Evolutionary conservation across 176 grass and related monocot genomes (phyloP).

Genomic region (Ensete glaucum): DNA sequence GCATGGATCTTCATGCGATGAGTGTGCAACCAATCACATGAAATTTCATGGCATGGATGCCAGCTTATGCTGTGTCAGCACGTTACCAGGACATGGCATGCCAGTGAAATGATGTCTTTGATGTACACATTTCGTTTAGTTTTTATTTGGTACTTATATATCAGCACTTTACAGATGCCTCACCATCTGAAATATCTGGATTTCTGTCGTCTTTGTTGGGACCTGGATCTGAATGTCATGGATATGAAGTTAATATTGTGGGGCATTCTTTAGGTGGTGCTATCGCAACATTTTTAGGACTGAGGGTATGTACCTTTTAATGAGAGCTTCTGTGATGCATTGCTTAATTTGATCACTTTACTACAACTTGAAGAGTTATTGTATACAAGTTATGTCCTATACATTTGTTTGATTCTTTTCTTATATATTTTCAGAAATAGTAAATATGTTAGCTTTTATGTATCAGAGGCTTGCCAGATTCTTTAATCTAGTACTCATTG

Average conservation of each 20-base stretch:
- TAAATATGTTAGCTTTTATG: background rate
- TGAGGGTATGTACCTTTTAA: conserved; percentile 52
- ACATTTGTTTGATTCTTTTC: background rate
- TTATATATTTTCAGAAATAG: background rate
- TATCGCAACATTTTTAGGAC: conserved; percentile 79
- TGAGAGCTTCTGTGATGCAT: conserved; percentile 7
- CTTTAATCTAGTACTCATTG: too few relatives aligned
- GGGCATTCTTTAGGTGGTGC: conserved; percentile 95
- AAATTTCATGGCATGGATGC: too few relatives aligned
- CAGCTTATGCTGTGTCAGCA: too few relatives aligned
- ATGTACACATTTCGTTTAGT: background rate
- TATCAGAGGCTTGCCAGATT: background rate
- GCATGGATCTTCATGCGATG: too few relatives aligned
- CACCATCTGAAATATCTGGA: conserved; percentile 40
- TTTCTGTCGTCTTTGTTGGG: conserved; percentile 65
- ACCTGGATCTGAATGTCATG: conserved; percentile 55
- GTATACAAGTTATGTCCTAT: background rate
- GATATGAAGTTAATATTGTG: conserved; percentile 77
- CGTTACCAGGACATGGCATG: too few relatives aligned
- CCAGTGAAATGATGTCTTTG: too few relatives aligned
- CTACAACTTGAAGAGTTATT: background rate
- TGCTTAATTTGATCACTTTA: conserved; percentile 12
- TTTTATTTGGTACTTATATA: conserved; percentile 15
- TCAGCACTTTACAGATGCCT: conserved; percentile 41
- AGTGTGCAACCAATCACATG: too few relatives aligned